Base-by-base conservation (phyloP, 768 basidiomycete genomes). In the Zangia roseola region DNA sequence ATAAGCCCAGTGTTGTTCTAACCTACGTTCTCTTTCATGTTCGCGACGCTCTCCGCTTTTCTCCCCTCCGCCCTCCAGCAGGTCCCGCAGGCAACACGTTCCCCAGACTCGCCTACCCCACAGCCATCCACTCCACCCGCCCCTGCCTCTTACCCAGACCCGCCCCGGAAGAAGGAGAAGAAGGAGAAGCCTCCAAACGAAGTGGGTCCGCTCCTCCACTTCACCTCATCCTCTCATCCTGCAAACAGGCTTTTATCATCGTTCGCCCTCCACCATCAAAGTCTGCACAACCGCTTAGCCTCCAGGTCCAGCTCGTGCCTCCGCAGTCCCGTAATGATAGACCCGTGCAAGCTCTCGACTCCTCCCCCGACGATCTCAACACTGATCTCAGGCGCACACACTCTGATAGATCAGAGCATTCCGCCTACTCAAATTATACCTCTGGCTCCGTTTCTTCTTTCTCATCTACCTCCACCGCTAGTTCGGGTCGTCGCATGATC, bases 261-360 rank as follows among this genome's bases (percentile, higher is more conserved):
- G 94, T 95, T 47, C 83, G 90, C 42, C 94, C 94, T 5, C 92
- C 92, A 3, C 91, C 91, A 1, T 82, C 88, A 6, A 83, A 84
- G 58, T 76, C 81, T n/a, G 88, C 88, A 53, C 91, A 94, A 55
- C 88, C 92, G 1, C 74, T 94, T 37, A 94, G 94, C 64, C 76
- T 95, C 1, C 94, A 97, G 59, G 84, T 97, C 10, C 94, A 97
- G 66, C 84, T 97, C 35, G 86, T 95, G 1, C 89, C 90, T 6
- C 35, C 77, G 70, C 55, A 70, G 70, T 45, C 81, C 72, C 49
- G 74, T 66, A 21, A 62, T 53, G 71, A 73, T 16, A 69, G 68
- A 10, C 70, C 64, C 38, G 67, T 76, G 17, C 74, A 77, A 47
- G 76, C 80, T 21, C 60, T 76, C 39, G 80, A 82, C 50, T 54